phyloP scores from a whole-genome alignment of 345 rosid species.

The Combretum micranthum region DNA sequence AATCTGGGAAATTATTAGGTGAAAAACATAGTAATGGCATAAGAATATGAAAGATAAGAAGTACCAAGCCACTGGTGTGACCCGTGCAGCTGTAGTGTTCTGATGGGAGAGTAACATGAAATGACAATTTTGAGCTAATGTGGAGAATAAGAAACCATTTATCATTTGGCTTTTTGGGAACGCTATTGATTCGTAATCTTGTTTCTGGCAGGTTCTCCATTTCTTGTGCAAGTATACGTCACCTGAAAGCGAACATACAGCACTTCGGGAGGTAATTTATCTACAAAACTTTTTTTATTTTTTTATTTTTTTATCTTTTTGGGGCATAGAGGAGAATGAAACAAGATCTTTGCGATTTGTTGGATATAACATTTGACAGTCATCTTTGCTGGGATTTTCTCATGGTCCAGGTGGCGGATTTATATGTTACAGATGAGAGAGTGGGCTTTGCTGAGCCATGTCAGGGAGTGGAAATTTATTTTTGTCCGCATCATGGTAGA shows the following conservation, averaged over 20 bases:
- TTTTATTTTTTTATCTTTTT: neutral
- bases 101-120: neutral
- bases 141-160: neutral
- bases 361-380: neutral
- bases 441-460: slow-evolving; percentile 90
- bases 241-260: slow-evolving; percentile 44
- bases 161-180: neutral
- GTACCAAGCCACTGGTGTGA: too few relatives aligned
- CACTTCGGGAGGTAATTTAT: slow-evolving; percentile 51
- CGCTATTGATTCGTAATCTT: too few relatives aligned
- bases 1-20: too few relatives aligned
- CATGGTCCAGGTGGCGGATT: slow-evolving; percentile 54
- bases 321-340: neutral
- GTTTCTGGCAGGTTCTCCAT: slow-evolving; percentile 57
- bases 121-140: neutral
- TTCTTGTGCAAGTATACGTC: slow-evolving; percentile 59
- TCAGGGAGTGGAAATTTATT: slow-evolving; percentile 71
- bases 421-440: slow-evolving; percentile 66
- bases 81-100: too few relatives aligned
- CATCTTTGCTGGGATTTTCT: neutral
- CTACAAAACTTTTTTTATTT: neutral
- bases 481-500: slow-evolving; percentile 73
- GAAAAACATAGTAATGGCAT: too few relatives aligned
- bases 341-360: neutral
- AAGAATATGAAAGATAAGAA: too few relatives aligned